Percentiles rank a stretch among this genome's conserved stretches.
Evolutionary conservation across 352 stramenopile species (phyloP).

Genomic region (Pythium biforme): DNA sequence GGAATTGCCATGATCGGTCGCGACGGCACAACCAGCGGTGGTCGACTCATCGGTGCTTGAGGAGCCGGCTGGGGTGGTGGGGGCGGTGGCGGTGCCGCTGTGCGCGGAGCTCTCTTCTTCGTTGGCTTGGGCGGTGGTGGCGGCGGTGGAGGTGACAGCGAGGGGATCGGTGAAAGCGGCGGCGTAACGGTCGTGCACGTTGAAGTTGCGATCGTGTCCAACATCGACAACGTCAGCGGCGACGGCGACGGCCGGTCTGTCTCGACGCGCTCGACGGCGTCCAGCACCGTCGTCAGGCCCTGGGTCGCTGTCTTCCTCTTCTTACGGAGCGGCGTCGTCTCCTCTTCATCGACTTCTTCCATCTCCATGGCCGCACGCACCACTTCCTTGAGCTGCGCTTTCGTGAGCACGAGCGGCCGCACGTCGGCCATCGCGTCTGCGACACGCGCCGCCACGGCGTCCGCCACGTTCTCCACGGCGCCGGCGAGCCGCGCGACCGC

Average conservation of each 20-base stretch:
- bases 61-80: neutral
- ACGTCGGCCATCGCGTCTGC: neutral
- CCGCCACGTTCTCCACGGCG: slow-evolving; percentile 14
- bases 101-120: neutral
- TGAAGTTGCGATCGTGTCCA: neutral
- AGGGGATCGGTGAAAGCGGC: neutral
- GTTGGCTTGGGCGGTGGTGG: neutral
- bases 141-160: neutral
- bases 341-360: neutral
- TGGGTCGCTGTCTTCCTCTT: neutral
- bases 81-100: neutral
- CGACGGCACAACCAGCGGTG: neutral
- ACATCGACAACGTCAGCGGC: slow-evolving; percentile 12
- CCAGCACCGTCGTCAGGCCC: too few species aligned
- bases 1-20: neutral
- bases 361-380: slow-evolving; percentile 11
- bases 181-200: too few species aligned
- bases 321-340: neutral
- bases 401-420: slow-evolving; percentile 17
- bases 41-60: neutral
- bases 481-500: slow-evolving; percentile 7
- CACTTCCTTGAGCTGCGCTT: slow-evolving; percentile 4
- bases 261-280: neutral
- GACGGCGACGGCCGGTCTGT: neutral
- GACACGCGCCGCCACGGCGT: slow-evolving; percentile 6